phyloP scores from a whole-genome alignment of 2,329 filamentous ascomycete genomes.

The Phialophora macrospora region DNA sequence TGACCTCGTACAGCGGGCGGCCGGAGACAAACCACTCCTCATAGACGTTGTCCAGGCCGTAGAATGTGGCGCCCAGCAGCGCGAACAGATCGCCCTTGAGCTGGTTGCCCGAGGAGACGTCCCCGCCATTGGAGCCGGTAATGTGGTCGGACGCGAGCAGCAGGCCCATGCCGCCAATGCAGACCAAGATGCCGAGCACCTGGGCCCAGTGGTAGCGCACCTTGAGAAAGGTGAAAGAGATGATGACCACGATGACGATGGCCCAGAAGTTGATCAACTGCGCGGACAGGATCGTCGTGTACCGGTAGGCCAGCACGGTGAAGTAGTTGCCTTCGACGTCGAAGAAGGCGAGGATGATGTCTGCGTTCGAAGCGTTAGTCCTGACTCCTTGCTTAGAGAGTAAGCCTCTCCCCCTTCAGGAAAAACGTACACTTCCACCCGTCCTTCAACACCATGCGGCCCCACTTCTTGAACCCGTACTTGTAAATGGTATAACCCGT shows the following conservation, averaged over 20 bases:
- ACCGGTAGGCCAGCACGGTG: constrained; percentile 88
- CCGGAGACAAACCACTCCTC: constrained; percentile 94
- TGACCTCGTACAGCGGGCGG: constrained; percentile 86
- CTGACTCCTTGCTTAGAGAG: background rate
- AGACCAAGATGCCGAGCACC: constrained; percentile 83
- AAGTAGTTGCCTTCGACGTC: constrained; percentile 99
- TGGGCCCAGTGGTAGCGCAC: constrained; percentile 91
- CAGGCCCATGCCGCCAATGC: constrained; percentile 87
- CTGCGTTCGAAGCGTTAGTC: constrained; percentile 39
- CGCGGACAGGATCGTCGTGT: constrained; percentile 89
- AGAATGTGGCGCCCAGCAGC: constrained; percentile 84
- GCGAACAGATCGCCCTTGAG: constrained; percentile 94
- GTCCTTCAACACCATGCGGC: constrained; percentile 66
- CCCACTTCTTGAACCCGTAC: constrained; percentile 76
- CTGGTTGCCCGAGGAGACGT: constrained; percentile 61
- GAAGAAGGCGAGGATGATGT: constrained; percentile 87
- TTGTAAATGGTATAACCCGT: constrained; percentile 76
- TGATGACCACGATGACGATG: constrained; percentile 85
- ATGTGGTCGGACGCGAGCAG: constrained; percentile 87
- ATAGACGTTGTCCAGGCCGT: constrained; percentile 86
- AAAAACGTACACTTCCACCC: constrained; percentile 75
- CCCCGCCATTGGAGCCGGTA: constrained; percentile 71
- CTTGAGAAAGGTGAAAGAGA: constrained; percentile 80
- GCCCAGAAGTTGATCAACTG: constrained; percentile 99
- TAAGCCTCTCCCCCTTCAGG: background rate